Conservation (phyloP, 192 early-diverging fungal species). For the Backusella liffmaniae region DNA sequence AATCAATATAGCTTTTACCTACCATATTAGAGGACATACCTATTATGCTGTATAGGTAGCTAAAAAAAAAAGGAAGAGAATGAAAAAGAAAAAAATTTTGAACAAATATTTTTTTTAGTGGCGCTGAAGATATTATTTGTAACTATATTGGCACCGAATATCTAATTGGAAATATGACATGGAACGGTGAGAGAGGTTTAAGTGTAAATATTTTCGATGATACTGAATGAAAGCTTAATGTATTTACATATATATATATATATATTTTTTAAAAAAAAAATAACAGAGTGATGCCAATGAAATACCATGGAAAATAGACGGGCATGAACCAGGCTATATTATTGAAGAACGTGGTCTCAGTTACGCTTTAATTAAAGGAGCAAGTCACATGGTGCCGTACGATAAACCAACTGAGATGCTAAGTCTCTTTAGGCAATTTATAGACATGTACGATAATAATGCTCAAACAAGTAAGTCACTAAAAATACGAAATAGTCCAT, state of each 20-base stretch:
- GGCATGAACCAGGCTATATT: conserved; percentile 41
- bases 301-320: conserved; percentile 51
- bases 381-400: conserved; percentile 89
- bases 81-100: not conserved
- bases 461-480: not conserved
- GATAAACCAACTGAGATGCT: conserved; percentile 75
- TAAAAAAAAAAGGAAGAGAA: not conserved
- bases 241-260: not conserved
- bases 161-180: conserved; percentile 65
- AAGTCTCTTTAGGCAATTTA: not conserved
- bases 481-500: not conserved
- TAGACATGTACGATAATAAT: not conserved
- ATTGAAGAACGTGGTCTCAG: conserved; percentile 60
- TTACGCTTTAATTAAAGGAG: conserved; percentile 81
- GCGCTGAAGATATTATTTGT: conserved; percentile 80
- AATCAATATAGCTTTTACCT: conserved; percentile 56
- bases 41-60: conserved; percentile 65
- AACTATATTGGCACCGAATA: conserved; percentile 70
- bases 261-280: not conserved
- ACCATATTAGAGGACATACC: conserved; percentile 51
- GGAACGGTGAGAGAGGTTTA: conserved; percentile 63
- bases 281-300: conserved; percentile 32
- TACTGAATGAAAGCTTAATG: not conserved
- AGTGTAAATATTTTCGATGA: conserved; percentile 29
- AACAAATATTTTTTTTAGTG: conserved; percentile 47